Conservation (phyloP, 495 filamentous ascomycete genomes). For the Chaetomium tenue region DNA sequence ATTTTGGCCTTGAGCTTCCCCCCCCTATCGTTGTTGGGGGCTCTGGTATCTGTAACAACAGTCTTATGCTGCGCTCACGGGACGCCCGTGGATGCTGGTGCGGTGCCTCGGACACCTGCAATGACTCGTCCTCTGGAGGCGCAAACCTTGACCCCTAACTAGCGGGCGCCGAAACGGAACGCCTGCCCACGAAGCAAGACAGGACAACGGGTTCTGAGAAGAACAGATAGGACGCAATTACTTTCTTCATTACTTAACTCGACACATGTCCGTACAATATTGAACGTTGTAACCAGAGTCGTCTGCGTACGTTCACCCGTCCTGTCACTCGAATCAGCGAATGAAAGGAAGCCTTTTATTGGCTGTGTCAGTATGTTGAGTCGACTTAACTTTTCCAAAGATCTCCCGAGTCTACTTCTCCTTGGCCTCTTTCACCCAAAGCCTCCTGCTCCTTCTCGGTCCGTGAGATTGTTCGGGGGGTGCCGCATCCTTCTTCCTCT, state of each 20-base stretch:
- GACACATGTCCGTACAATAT: not conserved
- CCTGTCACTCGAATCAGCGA: not conserved
- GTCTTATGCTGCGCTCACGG: not conserved
- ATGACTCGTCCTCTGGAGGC: not conserved
- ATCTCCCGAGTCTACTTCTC: not conserved
- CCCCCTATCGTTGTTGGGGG: not conserved
- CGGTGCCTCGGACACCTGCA: not conserved
- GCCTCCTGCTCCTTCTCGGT: not conserved
- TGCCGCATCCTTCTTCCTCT: not conserved
- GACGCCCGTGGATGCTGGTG: not conserved
- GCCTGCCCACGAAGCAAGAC: not conserved
- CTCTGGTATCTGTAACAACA: slow-evolving; percentile 17
- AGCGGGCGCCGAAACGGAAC: not conserved
- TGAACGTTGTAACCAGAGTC: not conserved
- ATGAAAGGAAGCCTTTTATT: not conserved
- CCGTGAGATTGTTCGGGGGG: not conserved
- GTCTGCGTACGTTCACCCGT: not conserved
- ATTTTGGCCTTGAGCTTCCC: not conserved
- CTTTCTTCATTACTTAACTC: not conserved
- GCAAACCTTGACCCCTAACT: not conserved
- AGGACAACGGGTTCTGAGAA: not conserved
- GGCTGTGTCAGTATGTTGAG: not conserved
- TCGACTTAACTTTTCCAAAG: not conserved
- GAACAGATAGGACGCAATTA: not conserved
- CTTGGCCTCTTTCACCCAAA: not conserved